Evolutionary conservation across 768 basidiomycete genomes (phyloP).

Genomic region (Suillus discolor): DNA sequence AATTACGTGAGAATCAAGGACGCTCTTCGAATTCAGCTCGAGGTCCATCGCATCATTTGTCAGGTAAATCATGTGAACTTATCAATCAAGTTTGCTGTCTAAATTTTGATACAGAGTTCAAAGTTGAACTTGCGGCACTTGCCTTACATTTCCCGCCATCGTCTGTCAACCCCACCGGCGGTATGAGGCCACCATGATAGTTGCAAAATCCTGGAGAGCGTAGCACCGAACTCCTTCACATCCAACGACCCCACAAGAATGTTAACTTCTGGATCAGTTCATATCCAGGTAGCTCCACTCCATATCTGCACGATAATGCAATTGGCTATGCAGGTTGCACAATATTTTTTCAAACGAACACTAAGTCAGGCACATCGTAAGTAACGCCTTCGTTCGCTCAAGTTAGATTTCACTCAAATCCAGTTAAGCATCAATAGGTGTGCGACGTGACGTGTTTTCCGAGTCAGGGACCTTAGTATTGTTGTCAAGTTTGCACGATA

Average conservation of each 20-base stretch:
- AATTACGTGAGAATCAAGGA: conserved; percentile 25
- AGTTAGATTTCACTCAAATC: neutral
- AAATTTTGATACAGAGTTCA: neutral
- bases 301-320: conserved; percentile 8
- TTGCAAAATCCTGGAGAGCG: conserved; percentile 25
- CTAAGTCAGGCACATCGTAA: neutral
- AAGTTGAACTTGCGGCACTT: no score
- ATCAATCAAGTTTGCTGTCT: neutral
- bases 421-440: neutral
- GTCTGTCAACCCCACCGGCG: no score
- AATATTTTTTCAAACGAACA: neutral
- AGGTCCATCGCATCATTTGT: conserved; percentile 13
- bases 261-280: conserved; percentile 25
- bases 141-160: conserved; percentile 18
- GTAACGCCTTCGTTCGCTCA: neutral
- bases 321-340: conserved; percentile 24
- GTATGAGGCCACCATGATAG: conserved; percentile 23
- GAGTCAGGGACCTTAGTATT: neutral
- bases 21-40: conserved; percentile 14
- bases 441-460: neutral
- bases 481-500: neutral
- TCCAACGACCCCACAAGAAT: conserved; percentile 19
- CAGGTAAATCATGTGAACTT: conserved; percentile 21
- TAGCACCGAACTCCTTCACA: conserved; percentile 19
- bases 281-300: conserved; percentile 24